These are phyloP conservation scores for Globisporangium paroecandrum DNA, from an alignment of 352 stramenopile species.

Conservation along the genomic window DNA sequence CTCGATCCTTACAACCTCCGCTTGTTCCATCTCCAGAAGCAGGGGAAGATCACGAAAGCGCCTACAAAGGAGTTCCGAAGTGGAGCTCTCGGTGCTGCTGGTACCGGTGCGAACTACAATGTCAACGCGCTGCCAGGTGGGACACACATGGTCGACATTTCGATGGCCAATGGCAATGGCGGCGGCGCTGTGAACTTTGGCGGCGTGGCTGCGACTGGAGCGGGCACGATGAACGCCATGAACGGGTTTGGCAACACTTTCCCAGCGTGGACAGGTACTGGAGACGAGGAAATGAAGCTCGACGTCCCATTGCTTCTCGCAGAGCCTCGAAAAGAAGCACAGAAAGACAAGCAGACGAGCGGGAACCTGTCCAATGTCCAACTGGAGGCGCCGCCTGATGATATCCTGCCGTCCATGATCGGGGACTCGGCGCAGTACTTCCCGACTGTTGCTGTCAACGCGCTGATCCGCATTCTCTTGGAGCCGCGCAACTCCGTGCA, in stretches of 20 bases:
- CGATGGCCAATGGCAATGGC: slow-evolving; percentile 21
- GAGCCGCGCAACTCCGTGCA: slow-evolving; percentile 95
- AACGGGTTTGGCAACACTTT: slow-evolving; percentile 14
- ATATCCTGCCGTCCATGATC: slow-evolving; percentile 82
- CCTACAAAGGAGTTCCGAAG: slow-evolving; percentile 73
- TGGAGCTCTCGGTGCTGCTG: slow-evolving; percentile 33
- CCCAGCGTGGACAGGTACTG: slow-evolving; percentile 11
- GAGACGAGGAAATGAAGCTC: slow-evolving; percentile 50
- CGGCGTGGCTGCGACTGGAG: slow-evolving; percentile 23
- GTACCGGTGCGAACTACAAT: slow-evolving; percentile 23
- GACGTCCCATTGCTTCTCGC: slow-evolving; percentile 49
- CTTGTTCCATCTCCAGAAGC: slow-evolving; percentile 77
- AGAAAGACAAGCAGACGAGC: slow-evolving; percentile 75
- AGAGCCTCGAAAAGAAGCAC: slow-evolving; percentile 46
- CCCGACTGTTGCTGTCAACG: slow-evolving; percentile 95
- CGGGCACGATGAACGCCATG: slow-evolving; percentile 22
- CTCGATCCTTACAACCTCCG: slow-evolving; percentile 84
- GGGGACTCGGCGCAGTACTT: slow-evolving; percentile 93
- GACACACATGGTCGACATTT: slow-evolving; percentile 19
- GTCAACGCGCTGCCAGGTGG: slow-evolving; percentile 15
- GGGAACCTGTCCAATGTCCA: slow-evolving; percentile 59
- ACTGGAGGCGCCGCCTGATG: slow-evolving; percentile 62
- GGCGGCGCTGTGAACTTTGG: slow-evolving; percentile 22
- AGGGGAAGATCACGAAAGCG: slow-evolving; percentile 67
- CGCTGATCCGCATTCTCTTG: slow-evolving; percentile 97